Evolutionary conservation across 768 basidiomycete genomes (phyloP).

Genomic region (Leccinum subgranulosum): DNA sequence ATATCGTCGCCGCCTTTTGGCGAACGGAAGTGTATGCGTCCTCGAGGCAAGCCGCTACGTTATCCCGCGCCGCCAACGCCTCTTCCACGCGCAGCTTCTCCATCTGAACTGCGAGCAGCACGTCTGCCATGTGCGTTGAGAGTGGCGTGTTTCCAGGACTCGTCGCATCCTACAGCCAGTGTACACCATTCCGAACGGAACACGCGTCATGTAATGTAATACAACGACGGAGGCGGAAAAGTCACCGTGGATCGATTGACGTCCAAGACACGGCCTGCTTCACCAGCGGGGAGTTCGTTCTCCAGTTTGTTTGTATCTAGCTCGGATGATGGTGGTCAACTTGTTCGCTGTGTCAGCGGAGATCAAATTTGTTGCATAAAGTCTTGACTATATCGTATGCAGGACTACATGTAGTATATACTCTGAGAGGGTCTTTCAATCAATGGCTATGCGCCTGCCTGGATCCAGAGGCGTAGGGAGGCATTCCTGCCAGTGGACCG

Average conservation of each 20-base stretch:
- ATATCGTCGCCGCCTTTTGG: constrained; percentile 55
- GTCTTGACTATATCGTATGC: neutral
- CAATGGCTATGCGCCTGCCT: constrained; percentile 11
- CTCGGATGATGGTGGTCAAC: neutral
- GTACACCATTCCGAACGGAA: neutral
- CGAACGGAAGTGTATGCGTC: constrained; percentile 59
- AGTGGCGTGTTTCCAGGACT: neutral
- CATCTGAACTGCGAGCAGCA: constrained; percentile 52
- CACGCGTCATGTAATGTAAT: neutral
- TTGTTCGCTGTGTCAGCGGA: neutral
- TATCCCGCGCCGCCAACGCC: constrained; percentile 62
- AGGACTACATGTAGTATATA: neutral
- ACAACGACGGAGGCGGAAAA: neutral
- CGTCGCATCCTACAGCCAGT: constrained; percentile 11
- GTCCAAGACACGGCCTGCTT: constrained; percentile 1
- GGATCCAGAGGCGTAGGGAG: constrained; percentile 3
- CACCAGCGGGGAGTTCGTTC: neutral
- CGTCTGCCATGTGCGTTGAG: constrained; percentile 34
- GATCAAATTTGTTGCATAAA: neutral
- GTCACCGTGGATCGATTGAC: constrained; percentile 13
- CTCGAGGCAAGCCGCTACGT: constrained; percentile 52
- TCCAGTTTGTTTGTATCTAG: neutral
- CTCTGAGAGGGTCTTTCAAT: too few species aligned
- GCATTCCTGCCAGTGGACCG: neutral
- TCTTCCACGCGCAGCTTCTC: constrained; percentile 53